phyloP scores from a whole-genome alignment of 768 basidiomycete species.

The Pleurotus sapidus region DNA sequence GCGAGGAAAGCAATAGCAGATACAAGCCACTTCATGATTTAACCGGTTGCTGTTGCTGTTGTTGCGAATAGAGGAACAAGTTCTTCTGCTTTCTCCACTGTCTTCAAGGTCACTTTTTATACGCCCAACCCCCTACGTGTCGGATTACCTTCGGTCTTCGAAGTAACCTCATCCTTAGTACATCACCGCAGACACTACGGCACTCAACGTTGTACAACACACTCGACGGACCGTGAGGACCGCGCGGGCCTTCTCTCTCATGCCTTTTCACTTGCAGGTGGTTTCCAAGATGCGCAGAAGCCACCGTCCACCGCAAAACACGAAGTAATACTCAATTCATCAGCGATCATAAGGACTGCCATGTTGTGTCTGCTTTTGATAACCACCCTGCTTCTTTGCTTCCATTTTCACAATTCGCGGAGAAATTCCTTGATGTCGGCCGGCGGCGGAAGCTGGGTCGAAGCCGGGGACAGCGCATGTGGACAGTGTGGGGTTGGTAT shows the following conservation, averaged over 20 bases:
- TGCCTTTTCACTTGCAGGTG: neutral
- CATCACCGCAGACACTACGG: neutral
- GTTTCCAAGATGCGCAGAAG: neutral
- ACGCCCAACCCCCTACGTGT: neutral
- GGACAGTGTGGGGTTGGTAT: no score
- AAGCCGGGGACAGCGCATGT: no score
- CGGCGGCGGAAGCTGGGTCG: no score
- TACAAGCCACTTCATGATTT: constrained; percentile 30
- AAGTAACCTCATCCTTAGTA: neutral
- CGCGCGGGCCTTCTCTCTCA: neutral
- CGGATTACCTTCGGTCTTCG: constrained; percentile 6
- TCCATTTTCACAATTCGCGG: no score
- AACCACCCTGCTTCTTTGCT: no score
- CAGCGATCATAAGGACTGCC: neutral
- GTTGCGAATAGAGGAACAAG: neutral
- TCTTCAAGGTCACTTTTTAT: neutral
- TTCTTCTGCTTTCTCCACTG: neutral
- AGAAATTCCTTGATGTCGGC: no score
- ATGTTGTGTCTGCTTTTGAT: neutral
- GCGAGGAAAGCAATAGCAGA: constrained; percentile 28
- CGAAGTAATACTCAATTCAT: neutral
- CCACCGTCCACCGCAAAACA: neutral
- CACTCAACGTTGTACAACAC: neutral
- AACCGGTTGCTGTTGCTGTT: neutral
- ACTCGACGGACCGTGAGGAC: constrained; percentile 2